These are phyloP conservation scores for Plasmodium inui DNA, from an alignment of 169 alveolate genomes.

Conservation along the genomic window DNA sequence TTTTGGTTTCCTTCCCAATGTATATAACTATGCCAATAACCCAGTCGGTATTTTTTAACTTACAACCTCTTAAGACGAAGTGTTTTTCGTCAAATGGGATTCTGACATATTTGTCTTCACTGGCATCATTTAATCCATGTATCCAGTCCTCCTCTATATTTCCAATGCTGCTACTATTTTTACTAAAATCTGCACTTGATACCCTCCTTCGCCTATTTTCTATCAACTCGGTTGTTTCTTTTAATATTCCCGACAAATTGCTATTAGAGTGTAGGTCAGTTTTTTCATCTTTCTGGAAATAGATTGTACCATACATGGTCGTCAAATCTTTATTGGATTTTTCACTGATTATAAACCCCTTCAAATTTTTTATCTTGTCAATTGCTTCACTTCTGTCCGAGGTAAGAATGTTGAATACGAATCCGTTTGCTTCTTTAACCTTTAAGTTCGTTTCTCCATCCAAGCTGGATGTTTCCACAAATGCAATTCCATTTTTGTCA, in stretches of 20 bases:
- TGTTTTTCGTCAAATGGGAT: slow-evolving; percentile 76
- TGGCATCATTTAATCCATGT: background rate
- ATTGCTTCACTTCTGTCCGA: slow-evolving; percentile 34
- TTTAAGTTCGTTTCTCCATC: slow-evolving; percentile 98
- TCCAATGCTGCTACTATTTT: slow-evolving; percentile 15
- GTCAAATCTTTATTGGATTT: slow-evolving; percentile 70
- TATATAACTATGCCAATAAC: slow-evolving; percentile 94
- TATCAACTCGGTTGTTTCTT: slow-evolving; percentile 14
- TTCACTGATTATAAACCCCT: slow-evolving; percentile 66
- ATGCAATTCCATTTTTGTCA: slow-evolving; percentile 92
- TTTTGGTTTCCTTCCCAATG: slow-evolving; percentile 97
- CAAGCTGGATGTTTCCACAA: slow-evolving; percentile 95
- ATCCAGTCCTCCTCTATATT: background rate
- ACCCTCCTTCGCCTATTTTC: slow-evolving; percentile 4
- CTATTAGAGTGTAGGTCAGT: background rate
- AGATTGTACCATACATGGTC: slow-evolving; percentile 69
- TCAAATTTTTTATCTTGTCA: slow-evolving; percentile 41
- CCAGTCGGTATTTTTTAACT: slow-evolving; percentile 94
- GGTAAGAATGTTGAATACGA: slow-evolving; percentile 29
- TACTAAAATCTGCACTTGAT: slow-evolving; percentile 35
- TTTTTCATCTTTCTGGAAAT: slow-evolving; percentile 48
- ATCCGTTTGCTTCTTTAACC: slow-evolving; percentile 86
- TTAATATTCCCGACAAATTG: background rate
- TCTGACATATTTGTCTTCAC: slow-evolving; percentile 35
- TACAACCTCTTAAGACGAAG: slow-evolving; percentile 94